These are phyloP conservation scores for Aspergillus ostianus DNA, from an alignment of 495 filamentous ascomycete species.

Conservation along the genomic window DNA sequence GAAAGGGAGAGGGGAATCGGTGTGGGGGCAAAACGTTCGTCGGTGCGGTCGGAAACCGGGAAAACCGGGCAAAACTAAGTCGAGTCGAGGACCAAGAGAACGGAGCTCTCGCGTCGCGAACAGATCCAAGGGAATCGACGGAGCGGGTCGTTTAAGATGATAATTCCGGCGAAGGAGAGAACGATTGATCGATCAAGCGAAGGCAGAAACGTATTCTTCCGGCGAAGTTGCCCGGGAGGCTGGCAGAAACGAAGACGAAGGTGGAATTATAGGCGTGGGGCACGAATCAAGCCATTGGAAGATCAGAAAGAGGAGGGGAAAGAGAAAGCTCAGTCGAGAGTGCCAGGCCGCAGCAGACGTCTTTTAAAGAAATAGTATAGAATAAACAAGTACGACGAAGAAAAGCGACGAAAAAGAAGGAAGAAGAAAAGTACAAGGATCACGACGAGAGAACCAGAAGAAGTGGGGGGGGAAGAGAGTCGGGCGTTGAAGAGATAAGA, in stretches of 20 bases:
- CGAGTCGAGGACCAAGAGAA: not conserved
- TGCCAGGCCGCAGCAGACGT: too few relatives aligned
- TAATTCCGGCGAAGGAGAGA: conserved; percentile 2
- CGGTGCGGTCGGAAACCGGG: conserved; percentile 10
- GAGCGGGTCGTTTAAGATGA: too few relatives aligned
- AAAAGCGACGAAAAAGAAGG: not conserved
- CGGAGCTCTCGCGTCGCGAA: not conserved
- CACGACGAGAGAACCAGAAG: too few relatives aligned
- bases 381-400: not conserved
- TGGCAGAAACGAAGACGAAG: conserved; percentile 5
- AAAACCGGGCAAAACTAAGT: not conserved
- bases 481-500: not conserved
- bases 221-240: not conserved
- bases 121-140: not conserved
- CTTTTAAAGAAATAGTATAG: too few relatives aligned
- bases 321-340: too few relatives aligned
- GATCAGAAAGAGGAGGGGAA: too few relatives aligned
- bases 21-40: not conserved
- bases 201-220: conserved; percentile 3
- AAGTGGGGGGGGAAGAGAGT: not conserved
- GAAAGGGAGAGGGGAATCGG: not conserved
- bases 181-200: not conserved
- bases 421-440: not conserved
- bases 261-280: conserved; percentile 18
- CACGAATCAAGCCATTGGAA: conserved; percentile 16